phyloP scores from a whole-genome alignment of 192 early-diverging fungal species.

The Irineochytrium annulatum region DNA sequence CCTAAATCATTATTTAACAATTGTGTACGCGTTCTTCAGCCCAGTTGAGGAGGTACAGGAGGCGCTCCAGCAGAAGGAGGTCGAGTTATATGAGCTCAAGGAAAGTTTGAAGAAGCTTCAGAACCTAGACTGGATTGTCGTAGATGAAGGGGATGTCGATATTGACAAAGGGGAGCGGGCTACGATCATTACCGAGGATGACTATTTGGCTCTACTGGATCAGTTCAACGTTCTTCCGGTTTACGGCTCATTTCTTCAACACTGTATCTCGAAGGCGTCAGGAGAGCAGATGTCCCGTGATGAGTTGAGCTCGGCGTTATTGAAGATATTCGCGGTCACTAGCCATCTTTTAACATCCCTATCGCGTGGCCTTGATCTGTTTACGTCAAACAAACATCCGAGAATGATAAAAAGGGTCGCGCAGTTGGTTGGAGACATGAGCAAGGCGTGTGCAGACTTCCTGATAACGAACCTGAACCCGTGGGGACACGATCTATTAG shows the following conservation, averaged over 20 bases:
- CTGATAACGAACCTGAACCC: background rate
- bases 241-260: slow-evolving; percentile 19
- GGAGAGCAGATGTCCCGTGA: background rate
- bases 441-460: background rate
- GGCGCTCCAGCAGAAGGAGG: slow-evolving; percentile 16
- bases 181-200: slow-evolving; percentile 27
- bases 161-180: background rate
- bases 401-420: slow-evolving; percentile 16
- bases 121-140: slow-evolving; percentile 37
- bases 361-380: slow-evolving; percentile 15
- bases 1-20: slow-evolving; percentile 28
- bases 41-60: slow-evolving; percentile 37
- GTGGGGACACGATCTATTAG: background rate
- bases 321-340: slow-evolving; percentile 24
- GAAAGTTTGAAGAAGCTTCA: slow-evolving; percentile 25
- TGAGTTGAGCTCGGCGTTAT: background rate
- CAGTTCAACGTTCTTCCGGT: slow-evolving; percentile 34
- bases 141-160: slow-evolving; percentile 33
- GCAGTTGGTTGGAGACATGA: background rate
- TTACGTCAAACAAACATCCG: slow-evolving; percentile 10
- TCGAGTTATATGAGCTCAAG: slow-evolving; percentile 2
- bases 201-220: slow-evolving; percentile 25
- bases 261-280: too few species aligned
- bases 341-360: slow-evolving; percentile 12
- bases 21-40: slow-evolving; percentile 30